Base-by-base conservation (phyloP, 2,329 filamentous ascomycete genomes). In the Aspergillus piperis region DNA sequence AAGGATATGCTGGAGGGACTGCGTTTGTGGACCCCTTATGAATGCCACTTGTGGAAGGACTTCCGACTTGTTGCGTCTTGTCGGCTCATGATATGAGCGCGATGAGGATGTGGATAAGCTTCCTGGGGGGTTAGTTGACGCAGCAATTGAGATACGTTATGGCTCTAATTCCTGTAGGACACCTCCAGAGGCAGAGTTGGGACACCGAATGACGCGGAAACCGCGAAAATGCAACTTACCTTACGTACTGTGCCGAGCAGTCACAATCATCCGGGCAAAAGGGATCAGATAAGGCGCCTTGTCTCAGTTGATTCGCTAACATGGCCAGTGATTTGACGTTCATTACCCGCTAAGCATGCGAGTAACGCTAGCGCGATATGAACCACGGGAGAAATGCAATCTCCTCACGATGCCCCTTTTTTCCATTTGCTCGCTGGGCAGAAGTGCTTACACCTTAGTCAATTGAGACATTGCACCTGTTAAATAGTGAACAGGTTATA, bases 321-420 rank as follows among this genome's bases (percentile, higher is more conserved):
- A 3, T 32, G 7, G 19, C 5, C 19, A 27, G 39, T 44, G 13
- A 44, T 54, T 54, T 32, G 38, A 11, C 8, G 23, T 13, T 44
- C 11, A n/a, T 2, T 11, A 17, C 23, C 50, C 50, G 38, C 52
- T 21, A 32, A 47, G n/a, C 8, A 17, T n/a, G 25, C 52, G 39
- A 19, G n/a, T 44, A 11, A 27, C 19, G 15, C 52, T 54, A 54
- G 38, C 44, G 10, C 30, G 23, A 8, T 13, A 47, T 54, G 39
- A 54, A 27, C 52, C 52, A 54, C 52, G 52, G 52, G n/a, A 15
- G 38, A 42, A n/a, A 11, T 21, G 41, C 41, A 44, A 44, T 44
- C 19, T 21, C 41, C 15, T 21, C 17, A 21, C 23, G 13, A 13
- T 41, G 21, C n/a, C 15, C 32, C 32, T 13, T 42, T 42, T 54